These are phyloP conservation scores for Vitis rotundifolia DNA, from an alignment of 164 flowering plant genomes.

Conservation along the genomic window DNA sequence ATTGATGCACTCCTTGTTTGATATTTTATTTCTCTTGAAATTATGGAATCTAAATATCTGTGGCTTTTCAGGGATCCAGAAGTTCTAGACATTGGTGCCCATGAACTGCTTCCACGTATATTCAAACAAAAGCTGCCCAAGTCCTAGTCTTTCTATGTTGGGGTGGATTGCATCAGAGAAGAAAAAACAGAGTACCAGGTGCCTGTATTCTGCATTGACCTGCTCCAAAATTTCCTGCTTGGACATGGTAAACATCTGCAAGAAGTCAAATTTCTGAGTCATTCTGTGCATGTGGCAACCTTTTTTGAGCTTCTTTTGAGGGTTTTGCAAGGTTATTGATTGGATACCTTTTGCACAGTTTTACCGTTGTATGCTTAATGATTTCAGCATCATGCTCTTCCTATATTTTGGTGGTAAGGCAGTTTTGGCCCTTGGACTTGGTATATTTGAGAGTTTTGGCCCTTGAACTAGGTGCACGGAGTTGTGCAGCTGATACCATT, in stretches of 20 bases:
- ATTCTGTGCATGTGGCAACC: too few species aligned
- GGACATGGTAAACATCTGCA: constrained; percentile 2
- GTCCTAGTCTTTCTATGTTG: constrained; percentile 5
- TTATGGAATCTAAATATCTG: background rate
- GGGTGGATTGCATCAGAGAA: background rate
- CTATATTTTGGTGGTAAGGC: background rate
- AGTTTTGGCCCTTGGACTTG: background rate
- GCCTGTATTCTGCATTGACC: background rate
- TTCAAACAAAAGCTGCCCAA: constrained; percentile 42
- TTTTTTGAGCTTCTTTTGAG: background rate
- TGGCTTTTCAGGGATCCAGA: constrained; percentile 72
- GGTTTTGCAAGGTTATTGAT: background rate
- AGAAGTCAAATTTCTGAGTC: background rate
- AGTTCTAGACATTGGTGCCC: constrained; percentile 57
- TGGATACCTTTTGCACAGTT: background rate
- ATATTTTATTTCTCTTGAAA: background rate
- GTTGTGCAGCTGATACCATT: too few species aligned
- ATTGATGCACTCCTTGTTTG: background rate
- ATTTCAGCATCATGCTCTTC: background rate
- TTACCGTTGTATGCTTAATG: background rate
- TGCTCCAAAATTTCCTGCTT: background rate
- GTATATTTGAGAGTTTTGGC: background rate
- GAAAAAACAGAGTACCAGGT: background rate
- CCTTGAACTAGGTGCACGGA: too few species aligned
- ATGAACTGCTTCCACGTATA: constrained; percentile 79